Conservation (phyloP, 352 stramenopile genomes). For the Globisporangium irregulare region DNA sequence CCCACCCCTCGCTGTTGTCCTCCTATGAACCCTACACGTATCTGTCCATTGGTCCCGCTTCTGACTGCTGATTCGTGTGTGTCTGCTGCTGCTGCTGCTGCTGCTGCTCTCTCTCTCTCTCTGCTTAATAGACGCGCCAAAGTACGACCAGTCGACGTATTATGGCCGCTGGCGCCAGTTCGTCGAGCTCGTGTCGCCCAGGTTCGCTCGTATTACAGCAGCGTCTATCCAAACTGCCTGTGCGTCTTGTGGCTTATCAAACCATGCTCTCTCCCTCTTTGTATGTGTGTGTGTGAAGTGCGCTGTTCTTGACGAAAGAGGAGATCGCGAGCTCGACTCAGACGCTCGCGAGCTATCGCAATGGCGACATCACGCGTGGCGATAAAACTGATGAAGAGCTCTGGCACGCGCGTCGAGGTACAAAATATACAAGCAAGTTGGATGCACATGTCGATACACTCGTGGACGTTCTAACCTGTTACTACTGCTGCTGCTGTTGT, state of each 20-base stretch:
- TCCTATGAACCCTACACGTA: neutral
- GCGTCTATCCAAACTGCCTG: neutral
- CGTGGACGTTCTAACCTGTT: neutral
- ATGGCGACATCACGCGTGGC: conserved; percentile 36
- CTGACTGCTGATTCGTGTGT: neutral
- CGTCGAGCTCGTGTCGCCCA: conserved; percentile 78
- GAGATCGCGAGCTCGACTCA: conserved; percentile 58
- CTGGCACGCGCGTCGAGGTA: conserved; percentile 71
- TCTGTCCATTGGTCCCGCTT: neutral
- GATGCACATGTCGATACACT: neutral
- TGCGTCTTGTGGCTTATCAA: neutral
- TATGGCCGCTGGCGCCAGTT: conserved; percentile 82
- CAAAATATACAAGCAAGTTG: neutral
- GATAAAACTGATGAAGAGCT: conserved; percentile 66
- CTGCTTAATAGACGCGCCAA: conserved; percentile 46
- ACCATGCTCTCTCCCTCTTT: neutral
- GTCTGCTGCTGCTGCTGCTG: too few relatives aligned
- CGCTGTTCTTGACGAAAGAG: conserved; percentile 64
- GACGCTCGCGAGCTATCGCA: conserved; percentile 56
- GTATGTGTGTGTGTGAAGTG: conserved; percentile 27
- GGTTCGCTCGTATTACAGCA: conserved; percentile 20
- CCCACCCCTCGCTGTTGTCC: too few relatives aligned
- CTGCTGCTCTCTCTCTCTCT: conserved; percentile 1
- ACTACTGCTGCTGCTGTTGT: neutral
- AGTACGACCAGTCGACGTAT: conserved; percentile 87